Conservation (phyloP, 495 filamentous ascomycete genomes). For the Friedmanniomyces endolithicus region DNA sequence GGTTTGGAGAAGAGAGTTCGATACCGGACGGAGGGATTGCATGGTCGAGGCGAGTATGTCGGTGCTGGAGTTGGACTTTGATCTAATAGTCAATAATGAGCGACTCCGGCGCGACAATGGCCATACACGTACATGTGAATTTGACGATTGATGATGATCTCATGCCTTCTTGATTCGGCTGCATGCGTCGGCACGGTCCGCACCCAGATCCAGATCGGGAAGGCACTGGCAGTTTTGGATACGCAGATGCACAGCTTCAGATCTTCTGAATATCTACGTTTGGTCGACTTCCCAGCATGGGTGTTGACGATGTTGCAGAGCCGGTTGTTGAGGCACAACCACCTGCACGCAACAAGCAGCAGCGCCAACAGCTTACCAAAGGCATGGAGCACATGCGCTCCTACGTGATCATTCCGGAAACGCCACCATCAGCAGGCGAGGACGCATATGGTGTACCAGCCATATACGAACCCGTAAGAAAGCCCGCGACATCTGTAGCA, state of each 20-base stretch:
- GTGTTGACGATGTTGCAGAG: background rate
- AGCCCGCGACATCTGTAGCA: constrained; percentile 15
- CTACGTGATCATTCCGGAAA: constrained; percentile 26
- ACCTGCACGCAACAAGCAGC: constrained; percentile 15
- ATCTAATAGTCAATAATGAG: too few relatives aligned
- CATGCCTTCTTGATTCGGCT: background rate
- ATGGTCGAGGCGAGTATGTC: background rate
- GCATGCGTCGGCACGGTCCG: background rate
- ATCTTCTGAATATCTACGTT: background rate
- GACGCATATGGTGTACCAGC: constrained; percentile 38
- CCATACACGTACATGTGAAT: too few relatives aligned
- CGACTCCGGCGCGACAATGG: too few relatives aligned
- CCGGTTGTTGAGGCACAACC: background rate
- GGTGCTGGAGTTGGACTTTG: too few relatives aligned
- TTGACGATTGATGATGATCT: background rate
- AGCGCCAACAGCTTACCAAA: constrained; percentile 28
- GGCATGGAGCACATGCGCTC: constrained; percentile 35
- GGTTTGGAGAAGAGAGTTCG: constrained; percentile 11
- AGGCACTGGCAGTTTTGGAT: too few relatives aligned
- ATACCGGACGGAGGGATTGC: background rate
- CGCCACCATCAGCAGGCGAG: constrained; percentile 12
- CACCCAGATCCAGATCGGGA: background rate
- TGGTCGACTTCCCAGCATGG: background rate
- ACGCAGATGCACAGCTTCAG: background rate
- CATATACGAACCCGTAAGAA: constrained; percentile 29